Evolutionary conservation across 768 basidiomycete species (phyloP), one percentile per base, ranked within the genome.

Genomic region (Lactifluus piperatus): DNA sequence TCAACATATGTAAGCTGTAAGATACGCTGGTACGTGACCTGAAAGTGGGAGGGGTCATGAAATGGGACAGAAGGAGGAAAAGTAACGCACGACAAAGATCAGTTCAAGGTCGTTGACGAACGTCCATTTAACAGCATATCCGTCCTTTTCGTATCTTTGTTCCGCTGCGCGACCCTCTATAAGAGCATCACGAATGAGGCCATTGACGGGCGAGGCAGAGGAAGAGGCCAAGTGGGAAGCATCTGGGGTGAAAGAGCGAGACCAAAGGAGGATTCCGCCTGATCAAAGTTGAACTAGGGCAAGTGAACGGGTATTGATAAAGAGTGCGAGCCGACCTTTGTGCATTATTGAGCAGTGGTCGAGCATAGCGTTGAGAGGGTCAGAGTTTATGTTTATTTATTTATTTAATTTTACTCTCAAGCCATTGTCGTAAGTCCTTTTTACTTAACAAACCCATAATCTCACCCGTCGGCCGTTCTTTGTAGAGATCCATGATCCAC

Each of bases 21-120:
- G 60, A 99, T 92, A 57, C 94, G 89, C 68, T 97, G 94, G 75
- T 97, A 98, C 39, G 94, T 92, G 54, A 95, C 93, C 93, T 95
- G 67, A 4, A 58, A 32, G 13, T 41, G 34, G 43, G 34, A 60
- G 20, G 24, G 46, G 59, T 57, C 46, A 41, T 16, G 43, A 14
- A 20, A 20, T 39, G 24, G 37, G 43, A 41, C 16, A 43, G 5
- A 39, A 39, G 24, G n/a, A 54, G 47, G 6, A 37, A 9, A 32
- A 11, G 39, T 53, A 45, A 77, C 89, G 65, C 67, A 94, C 94
- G 69, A 97, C 95, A 68, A 99, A 98, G 56, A 98, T 94, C 66
- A 99, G 80, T 62, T 95, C 95, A 46, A 98, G 78, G 62, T 94
- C 93, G 70, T 99, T 99, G 30, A 90, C 86, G 67, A 94, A 91